phyloP scores from a whole-genome alignment of 306 rosid species.

The Dicorynia guianensis region DNA sequence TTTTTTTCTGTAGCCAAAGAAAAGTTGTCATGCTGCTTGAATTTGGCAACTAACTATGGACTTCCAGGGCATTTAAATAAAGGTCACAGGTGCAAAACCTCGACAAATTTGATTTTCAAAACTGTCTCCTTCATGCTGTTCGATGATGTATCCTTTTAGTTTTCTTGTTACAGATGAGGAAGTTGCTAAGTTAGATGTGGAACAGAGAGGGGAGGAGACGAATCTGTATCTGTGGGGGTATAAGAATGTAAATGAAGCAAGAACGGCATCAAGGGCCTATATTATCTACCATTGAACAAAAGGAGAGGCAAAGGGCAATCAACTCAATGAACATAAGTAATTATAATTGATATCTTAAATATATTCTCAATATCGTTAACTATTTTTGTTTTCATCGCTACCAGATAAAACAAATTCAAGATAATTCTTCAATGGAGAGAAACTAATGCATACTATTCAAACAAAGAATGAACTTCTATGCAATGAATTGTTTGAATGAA shows the following conservation, averaged over 20 bases:
- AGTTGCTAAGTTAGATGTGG: conserved; percentile 53
- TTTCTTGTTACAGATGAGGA: conserved; percentile 47
- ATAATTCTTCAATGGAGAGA: conserved; percentile 3
- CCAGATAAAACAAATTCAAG: not conserved
- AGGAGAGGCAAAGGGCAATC: conserved; percentile 50
- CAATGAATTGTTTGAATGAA: conserved; percentile 23
- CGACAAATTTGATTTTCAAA: not conserved
- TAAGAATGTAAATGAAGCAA: conserved; percentile 55
- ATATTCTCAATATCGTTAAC: not conserved
- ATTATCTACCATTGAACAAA: conserved; percentile 54
- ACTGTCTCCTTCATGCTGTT: not conserved
- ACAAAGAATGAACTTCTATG: conserved; percentile 19
- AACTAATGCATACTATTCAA: not conserved
- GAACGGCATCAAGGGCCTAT: conserved; percentile 43
- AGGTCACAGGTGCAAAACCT: too few relatives aligned
- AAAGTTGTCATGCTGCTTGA: too few relatives aligned
- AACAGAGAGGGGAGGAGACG: conserved; percentile 53
- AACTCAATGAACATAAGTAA: too few relatives aligned
- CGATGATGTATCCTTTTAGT: not conserved
- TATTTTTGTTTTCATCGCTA: not conserved
- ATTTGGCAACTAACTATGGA: too few relatives aligned
- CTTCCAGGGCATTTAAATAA: too few relatives aligned
- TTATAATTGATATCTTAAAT: conserved; percentile 2
- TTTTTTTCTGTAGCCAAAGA: too few relatives aligned
- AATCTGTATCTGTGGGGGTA: conserved; percentile 54